Evolutionary conservation across 2,329 filamentous ascomycete genomes (phyloP).

Genomic region (Torrubiella hemipterigena): DNA sequence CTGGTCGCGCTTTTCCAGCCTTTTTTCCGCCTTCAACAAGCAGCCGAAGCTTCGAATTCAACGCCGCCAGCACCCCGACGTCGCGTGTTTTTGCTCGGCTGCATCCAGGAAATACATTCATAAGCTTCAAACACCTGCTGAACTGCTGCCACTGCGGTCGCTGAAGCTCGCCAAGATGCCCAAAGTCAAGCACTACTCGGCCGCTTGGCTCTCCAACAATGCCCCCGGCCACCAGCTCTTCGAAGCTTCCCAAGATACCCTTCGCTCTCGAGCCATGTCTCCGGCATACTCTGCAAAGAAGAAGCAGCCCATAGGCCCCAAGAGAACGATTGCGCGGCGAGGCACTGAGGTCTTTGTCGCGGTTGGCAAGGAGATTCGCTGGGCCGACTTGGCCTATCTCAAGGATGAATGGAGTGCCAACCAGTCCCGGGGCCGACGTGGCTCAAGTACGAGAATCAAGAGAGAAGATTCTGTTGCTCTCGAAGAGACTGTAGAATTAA

Average conservation of each 20-base stretch:
- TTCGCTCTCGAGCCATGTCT: slow-evolving; percentile 24
- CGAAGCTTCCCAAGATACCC: slow-evolving; percentile 29
- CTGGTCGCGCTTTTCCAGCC: no score
- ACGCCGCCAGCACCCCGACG: no score
- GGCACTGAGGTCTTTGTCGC: slow-evolving; percentile 85
- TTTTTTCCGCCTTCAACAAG: no score
- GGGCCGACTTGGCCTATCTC: slow-evolving; percentile 72
- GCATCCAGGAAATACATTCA: no score
- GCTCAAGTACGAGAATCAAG: slow-evolving; percentile 29
- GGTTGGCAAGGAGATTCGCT: slow-evolving; percentile 79
- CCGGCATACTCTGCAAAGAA: slow-evolving; percentile 30
- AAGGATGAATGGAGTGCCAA: slow-evolving; percentile 45
- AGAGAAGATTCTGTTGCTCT: slow-evolving; percentile 31
- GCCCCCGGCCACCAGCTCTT: slow-evolving; percentile 73
- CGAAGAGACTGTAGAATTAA: slow-evolving; percentile 15
- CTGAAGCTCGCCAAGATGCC: slow-evolving; percentile 73
- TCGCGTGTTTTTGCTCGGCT: no score
- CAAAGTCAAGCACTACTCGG: slow-evolving; percentile 74
- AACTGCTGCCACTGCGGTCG: no score
- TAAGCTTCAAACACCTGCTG: no score
- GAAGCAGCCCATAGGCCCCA: slow-evolving; percentile 34
- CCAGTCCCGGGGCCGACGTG: slow-evolving; percentile 17
- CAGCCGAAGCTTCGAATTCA: no score
- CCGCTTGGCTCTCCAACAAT: slow-evolving; percentile 72
- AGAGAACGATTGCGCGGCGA: slow-evolving; percentile 62